A percentile compares a stretch with the other conserved stretches of the same genome.
Evolutionary conservation across 768 basidiomycete species (phyloP).

Genomic region (Tubosaeta sp.): DNA sequence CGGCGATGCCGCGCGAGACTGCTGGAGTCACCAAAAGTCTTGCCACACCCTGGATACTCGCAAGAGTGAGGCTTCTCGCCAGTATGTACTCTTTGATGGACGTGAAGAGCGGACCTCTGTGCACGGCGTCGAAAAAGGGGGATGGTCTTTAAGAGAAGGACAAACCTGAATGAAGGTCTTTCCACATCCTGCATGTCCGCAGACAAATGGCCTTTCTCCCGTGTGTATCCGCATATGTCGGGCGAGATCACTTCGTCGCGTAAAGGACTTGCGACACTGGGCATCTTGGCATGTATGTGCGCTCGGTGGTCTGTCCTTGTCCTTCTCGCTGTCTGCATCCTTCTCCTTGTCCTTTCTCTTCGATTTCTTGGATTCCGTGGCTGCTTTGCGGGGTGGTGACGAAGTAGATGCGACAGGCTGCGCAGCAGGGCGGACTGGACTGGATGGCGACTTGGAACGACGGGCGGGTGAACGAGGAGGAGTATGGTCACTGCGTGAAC

Average conservation of each 20-base stretch:
- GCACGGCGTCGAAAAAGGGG: constrained; percentile 11
- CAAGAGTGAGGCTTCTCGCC: constrained; percentile 92
- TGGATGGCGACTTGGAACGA: constrained; percentile 35
- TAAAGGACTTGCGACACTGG: constrained; percentile 77
- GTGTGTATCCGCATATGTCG: constrained; percentile 90
- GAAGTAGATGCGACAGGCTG: constrained; percentile 56
- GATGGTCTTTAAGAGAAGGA: constrained; percentile 2
- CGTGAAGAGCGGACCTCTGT: constrained; percentile 85
- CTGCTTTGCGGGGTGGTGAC: constrained; percentile 24
- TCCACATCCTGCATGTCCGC: constrained; percentile 66
- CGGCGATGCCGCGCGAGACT: constrained; percentile 88
- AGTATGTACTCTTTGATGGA: constrained; percentile 86
- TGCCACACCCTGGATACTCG: constrained; percentile 83
- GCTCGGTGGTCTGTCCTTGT: constrained; percentile 45
- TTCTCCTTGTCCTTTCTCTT: constrained; percentile 29
- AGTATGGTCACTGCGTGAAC: constrained; percentile 21
- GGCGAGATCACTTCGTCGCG: constrained; percentile 76
- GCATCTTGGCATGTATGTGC: constrained; percentile 66
- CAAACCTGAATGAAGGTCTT: constrained; percentile 90
- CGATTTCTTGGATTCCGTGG: constrained; percentile 21
- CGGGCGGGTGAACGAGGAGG: constrained; percentile 19
- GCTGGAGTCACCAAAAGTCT: constrained; percentile 89
- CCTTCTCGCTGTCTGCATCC: constrained; percentile 27
- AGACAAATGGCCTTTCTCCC: constrained; percentile 82
- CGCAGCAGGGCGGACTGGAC: constrained; percentile 26